phyloP scores from a whole-genome alignment of 2,329 filamentous ascomycete genomes.

The Epichloe uncinata region DNA sequence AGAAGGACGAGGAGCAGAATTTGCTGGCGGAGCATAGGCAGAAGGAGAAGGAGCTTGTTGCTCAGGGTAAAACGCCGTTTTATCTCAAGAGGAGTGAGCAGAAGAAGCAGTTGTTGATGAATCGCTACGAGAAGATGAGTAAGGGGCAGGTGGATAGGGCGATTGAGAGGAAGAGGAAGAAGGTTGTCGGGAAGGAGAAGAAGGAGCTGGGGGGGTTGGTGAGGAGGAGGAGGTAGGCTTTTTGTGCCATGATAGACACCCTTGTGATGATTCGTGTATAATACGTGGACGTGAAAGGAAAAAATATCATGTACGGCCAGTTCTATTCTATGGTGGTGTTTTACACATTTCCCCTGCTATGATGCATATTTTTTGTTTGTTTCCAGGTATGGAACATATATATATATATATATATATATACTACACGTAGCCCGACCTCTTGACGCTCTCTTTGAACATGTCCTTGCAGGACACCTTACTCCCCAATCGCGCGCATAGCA shows the following conservation, averaged over 20 bases:
- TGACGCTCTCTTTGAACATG: conserved; percentile 54
- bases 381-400: too few species aligned
- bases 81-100: conserved; percentile 87
- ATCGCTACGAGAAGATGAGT: conserved; percentile 73
- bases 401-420: too few species aligned
- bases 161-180: conserved; percentile 82
- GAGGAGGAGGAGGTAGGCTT: conserved; percentile 10
- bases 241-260: too few species aligned
- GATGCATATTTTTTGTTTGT: too few species aligned
- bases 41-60: conserved; percentile 72
- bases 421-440: conserved; percentile 19
- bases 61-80: conserved; percentile 83
- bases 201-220: conserved; percentile 45
- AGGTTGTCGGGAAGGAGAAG: conserved; percentile 74
- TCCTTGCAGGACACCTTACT: conserved; percentile 71
- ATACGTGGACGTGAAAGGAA: too few species aligned
- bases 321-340: neutral
- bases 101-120: conserved; percentile 71
- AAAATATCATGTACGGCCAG: too few species aligned
- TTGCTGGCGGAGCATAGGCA: conserved; percentile 63
- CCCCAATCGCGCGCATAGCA: conserved; percentile 77
- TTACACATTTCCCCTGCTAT: neutral
- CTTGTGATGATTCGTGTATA: too few species aligned
- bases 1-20: conserved; percentile 55
- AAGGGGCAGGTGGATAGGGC: conserved; percentile 71